Percentiles rank a stretch among this genome's conserved stretches.
phyloP scores from a whole-genome alignment of 2,329 filamentous ascomycete species.

The Penicillium capsulatum region DNA sequence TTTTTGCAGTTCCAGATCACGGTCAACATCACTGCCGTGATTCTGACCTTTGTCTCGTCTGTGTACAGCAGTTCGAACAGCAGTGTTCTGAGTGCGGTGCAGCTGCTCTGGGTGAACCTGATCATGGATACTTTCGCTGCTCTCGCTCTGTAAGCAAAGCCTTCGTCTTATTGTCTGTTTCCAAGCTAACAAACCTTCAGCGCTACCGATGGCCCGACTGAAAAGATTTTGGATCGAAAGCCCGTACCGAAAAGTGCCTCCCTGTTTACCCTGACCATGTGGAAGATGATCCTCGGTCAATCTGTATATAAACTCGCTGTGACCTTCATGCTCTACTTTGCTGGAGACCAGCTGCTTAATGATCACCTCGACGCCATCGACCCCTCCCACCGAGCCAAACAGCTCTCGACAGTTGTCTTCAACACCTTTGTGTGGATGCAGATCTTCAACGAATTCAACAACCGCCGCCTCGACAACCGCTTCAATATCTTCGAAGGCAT shows the following conservation, averaged over 20 bases:
- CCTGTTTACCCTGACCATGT: slow-evolving; percentile 86
- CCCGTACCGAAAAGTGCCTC: slow-evolving; percentile 70
- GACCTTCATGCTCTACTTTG: slow-evolving; percentile 81
- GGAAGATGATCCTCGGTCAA: slow-evolving; percentile 98
- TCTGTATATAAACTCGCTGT: slow-evolving; percentile 78
- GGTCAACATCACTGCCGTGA: slow-evolving; percentile 87
- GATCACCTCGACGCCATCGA: slow-evolving; percentile 50
- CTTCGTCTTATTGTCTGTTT: not conserved
- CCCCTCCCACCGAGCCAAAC: slow-evolving; percentile 30
- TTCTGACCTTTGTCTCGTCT: slow-evolving; percentile 82
- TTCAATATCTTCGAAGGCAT: slow-evolving; percentile 96
- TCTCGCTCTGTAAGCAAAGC: slow-evolving; percentile 58
- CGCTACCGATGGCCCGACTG: slow-evolving; percentile 83
- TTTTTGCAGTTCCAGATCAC: slow-evolving; percentile 64
- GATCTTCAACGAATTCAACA: slow-evolving; percentile 98
- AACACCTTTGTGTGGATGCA: slow-evolving; percentile 99
- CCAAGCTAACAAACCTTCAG: slow-evolving; percentile 17
- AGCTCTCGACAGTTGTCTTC: slow-evolving; percentile 81
- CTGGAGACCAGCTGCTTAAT: slow-evolving; percentile 57
- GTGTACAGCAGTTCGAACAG: slow-evolving; percentile 64
- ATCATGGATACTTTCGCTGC: slow-evolving; percentile 97
- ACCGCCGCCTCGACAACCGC: slow-evolving; percentile 86
- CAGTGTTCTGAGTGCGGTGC: slow-evolving; percentile 81
- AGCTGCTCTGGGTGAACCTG: slow-evolving; percentile 92
- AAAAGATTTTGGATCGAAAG: slow-evolving; percentile 74